phyloP scores from a whole-genome alignment of 2,329 filamentous ascomycete species.

The Pseudogymnoascus sp. region DNA sequence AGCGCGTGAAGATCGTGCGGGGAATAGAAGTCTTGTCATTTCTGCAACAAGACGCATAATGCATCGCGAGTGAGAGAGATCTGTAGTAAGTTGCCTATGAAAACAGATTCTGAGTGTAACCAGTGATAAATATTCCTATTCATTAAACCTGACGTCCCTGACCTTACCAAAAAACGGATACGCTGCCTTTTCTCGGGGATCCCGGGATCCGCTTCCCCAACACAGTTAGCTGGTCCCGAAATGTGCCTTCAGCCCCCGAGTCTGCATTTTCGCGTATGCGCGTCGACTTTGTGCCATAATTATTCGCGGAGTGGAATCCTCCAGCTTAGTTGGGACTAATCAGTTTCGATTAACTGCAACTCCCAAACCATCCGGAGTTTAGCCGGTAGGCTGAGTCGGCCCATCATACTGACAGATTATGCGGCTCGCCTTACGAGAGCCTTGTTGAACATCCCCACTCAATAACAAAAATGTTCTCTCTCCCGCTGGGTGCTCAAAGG shows the following conservation, averaged over 20 bases:
- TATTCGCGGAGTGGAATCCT: not conserved
- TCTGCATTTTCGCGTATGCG: not conserved
- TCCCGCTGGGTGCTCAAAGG: not conserved
- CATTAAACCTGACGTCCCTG: not conserved
- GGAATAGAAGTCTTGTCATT: not conserved
- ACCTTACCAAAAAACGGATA: no score
- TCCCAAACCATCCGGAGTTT: not conserved
- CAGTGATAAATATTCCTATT: not conserved
- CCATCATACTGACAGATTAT: not conserved
- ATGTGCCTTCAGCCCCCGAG: not conserved
- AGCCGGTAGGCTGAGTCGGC: not conserved
- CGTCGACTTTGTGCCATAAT: not conserved
- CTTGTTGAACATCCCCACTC: not conserved
- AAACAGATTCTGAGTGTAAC: not conserved
- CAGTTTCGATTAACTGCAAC: not conserved
- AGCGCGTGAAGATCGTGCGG: not conserved
- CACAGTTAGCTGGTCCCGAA: not conserved
- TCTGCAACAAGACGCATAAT: not conserved
- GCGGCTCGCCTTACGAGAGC: not conserved
- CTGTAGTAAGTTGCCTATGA: not conserved
- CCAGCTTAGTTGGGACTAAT: not conserved
- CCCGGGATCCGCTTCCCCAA: not conserved
- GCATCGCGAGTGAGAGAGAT: not conserved
- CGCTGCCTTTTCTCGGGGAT: not conserved
- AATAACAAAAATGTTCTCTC: not conserved